Base-by-base conservation (phyloP, 306 rosid genomes). In the Castanea mollissima region DNA sequence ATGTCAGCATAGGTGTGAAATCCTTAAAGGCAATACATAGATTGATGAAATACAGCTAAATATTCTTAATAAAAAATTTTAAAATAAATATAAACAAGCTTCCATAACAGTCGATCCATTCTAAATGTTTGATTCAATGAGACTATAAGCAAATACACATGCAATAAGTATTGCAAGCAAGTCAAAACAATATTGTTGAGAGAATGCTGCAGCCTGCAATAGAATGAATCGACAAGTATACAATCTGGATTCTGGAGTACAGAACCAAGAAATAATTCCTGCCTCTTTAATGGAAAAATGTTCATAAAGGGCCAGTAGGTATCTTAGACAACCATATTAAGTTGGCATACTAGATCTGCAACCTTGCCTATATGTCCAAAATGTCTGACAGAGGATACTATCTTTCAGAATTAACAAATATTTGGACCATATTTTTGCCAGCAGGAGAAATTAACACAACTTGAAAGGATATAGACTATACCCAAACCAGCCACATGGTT, bases 401-500 rank as follows among this genome's bases (percentile, higher is more conserved):
- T 73, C 23, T 27, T 54, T 16, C n/a, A 63, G 20, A 63, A 27
- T 63, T 63, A 29, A 63, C 11, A 63, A 14, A 63, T 6, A 51
- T 23, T 35, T 18, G 32, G 25, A 55, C 63, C 16, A 12, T 5
- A 56, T 14, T 34, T 25, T 21, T 5, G 41, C 54, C 20, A 73
- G 75, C 64, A 78, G 65, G 21, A 78, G 72, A 78, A 64, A 67
- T 27, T 10, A 68, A 35, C 58, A 49, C 63, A 14, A 63, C 56
- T 79, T 81, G 29, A 78, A 64, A 79, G 29, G 64, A 84, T 59
- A 77, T 76, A 63, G 65, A 52, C 69, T 81, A 74, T 89, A 90
- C 97, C 98, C 98, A 75, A 93, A 87, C 98, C 98, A 93, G 65
- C 98, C 98, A 55, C 98, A 94, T 60, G 97, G 97, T 89, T 94